These are phyloP conservation scores for Heliamphora pulchella DNA, from an alignment of 179 eudicot species.

Conservation along the genomic window DNA sequence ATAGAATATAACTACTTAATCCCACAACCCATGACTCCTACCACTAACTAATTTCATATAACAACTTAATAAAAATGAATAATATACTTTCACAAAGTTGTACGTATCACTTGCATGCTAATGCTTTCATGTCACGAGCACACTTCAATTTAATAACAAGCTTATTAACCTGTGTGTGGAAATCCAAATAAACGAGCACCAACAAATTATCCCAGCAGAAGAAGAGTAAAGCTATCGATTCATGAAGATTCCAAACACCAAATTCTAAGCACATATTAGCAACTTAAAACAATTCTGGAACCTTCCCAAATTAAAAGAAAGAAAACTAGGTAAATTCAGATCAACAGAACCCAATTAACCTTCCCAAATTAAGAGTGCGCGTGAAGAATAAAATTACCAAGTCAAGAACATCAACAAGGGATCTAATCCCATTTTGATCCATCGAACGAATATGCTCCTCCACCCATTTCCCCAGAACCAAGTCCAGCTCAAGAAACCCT, in stretches of 20 bases:
- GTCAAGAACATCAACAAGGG: conserved; percentile 82
- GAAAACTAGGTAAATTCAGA: neutral
- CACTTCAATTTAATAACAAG: neutral
- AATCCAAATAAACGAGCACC: neutral
- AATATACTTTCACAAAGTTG: neutral
- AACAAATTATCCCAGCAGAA: neutral
- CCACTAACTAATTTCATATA: no score
- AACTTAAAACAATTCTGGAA: neutral
- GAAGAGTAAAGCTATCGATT: neutral
- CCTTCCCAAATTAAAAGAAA: neutral
- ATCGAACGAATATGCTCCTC: conserved; percentile 71
- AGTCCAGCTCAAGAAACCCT: conserved; percentile 83
- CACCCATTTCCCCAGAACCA: conserved; percentile 91
- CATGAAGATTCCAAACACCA: neutral
- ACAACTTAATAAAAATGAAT: no score
- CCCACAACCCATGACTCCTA: no score
- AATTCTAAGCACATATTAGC: neutral
- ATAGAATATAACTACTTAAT: no score
- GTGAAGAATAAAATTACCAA: conserved; percentile 35
- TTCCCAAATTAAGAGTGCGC: neutral
- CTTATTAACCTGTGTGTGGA: neutral
- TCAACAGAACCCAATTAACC: neutral
- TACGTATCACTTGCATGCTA: no score
- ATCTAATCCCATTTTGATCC: conserved; percentile 69
- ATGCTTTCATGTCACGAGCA: neutral